phyloP scores from a whole-genome alignment of 305 asterid species.

The Striga hermonthica region DNA sequence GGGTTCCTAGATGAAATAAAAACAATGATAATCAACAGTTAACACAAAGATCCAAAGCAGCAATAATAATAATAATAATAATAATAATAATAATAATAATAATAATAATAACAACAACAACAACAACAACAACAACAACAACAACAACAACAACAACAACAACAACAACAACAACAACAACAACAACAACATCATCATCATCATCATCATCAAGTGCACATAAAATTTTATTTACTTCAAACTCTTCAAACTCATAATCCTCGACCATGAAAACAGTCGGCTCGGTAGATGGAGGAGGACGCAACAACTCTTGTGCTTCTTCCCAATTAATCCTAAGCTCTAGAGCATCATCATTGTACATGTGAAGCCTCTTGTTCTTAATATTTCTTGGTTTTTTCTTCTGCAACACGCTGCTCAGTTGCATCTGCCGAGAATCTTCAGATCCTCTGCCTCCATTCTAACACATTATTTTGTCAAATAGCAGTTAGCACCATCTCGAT shows the following conservation, averaged over 20 bases:
- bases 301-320: conserved; percentile 88
- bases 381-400: conserved; percentile 78
- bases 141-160: too few relatives aligned
- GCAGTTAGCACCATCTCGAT: conserved; percentile 12
- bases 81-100: too few relatives aligned
- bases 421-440: conserved; percentile 48
- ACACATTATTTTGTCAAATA: conserved; percentile 30
- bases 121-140: too few relatives aligned
- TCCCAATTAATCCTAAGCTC: conserved; percentile 81
- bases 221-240: conserved; percentile 42
- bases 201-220: background rate
- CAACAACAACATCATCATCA: too few relatives aligned
- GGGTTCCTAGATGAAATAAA: conserved; percentile 60
- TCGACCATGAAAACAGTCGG: conserved; percentile 61
- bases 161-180: too few relatives aligned
- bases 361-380: conserved; percentile 81
- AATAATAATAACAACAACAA: too few relatives aligned
- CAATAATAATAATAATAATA: background rate
- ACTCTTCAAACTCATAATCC: conserved; percentile 70
- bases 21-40: conserved; percentile 15
- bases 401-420: conserved; percentile 39
- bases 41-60: background rate
- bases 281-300: conserved; percentile 59
- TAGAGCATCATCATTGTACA: conserved; percentile 72
- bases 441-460: conserved; percentile 57